Conservation (phyloP, 768 basidiomycete genomes). For the Psilocybe cyanescens region DNA sequence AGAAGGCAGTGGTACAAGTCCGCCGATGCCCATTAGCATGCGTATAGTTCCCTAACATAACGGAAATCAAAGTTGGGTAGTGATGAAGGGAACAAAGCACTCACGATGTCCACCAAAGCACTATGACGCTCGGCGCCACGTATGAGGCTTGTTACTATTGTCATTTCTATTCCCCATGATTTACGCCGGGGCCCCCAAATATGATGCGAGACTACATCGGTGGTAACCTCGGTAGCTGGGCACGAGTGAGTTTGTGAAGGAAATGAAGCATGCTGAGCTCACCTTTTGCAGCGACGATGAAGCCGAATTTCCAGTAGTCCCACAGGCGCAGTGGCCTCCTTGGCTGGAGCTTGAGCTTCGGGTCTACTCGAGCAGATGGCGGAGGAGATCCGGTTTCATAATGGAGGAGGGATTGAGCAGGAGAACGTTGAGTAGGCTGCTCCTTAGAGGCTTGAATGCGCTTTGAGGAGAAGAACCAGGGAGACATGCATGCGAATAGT, state of each 20-base stretch:
- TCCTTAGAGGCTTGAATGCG: conserved; percentile 15
- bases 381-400: conserved; percentile 72
- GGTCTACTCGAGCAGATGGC: conserved; percentile 74
- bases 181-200: conserved; percentile 87
- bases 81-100: conserved; percentile 21
- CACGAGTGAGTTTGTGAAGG: conserved; percentile 7
- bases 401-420: conserved; percentile 44
- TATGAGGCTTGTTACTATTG: conserved; percentile 83
- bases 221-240: conserved; percentile 51
- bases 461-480: conserved; percentile 27
- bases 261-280: conserved; percentile 7
- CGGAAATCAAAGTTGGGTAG: conserved; percentile 3
- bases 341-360: conserved; percentile 63
- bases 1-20: conserved; percentile 84
- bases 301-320: conserved; percentile 74
- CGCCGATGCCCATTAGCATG: conserved; percentile 75
- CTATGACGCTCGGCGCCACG: conserved; percentile 83
- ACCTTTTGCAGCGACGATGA: conserved; percentile 74
- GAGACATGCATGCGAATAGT: conserved; percentile 24
- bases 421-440: conserved; percentile 30
- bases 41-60: conserved; percentile 48
- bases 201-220: conserved; percentile 77
- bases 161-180: conserved; percentile 96
- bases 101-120: conserved; percentile 80
- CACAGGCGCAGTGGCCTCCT: conserved; percentile 61